phyloP scores from a whole-genome alignment of 495 filamentous ascomycete genomes.

The Neurospora sp. region DNA sequence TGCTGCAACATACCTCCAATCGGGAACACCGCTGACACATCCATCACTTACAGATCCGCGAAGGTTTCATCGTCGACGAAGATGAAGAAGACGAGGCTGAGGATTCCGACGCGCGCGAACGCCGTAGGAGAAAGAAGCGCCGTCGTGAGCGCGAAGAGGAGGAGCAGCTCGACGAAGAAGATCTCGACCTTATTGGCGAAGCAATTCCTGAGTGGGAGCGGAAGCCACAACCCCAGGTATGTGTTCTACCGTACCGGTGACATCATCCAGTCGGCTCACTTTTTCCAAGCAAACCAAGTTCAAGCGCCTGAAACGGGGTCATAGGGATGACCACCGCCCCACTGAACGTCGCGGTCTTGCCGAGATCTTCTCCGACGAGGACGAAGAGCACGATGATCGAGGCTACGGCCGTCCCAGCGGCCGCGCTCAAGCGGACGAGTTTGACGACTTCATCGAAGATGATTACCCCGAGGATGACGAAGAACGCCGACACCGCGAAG shows the following conservation, averaged over 20 bases:
- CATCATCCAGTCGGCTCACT: neutral
- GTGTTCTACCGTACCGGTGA: neutral
- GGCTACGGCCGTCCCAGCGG: conserved; percentile 40
- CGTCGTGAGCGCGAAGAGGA: conserved; percentile 74
- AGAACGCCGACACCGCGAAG: conserved; percentile 60
- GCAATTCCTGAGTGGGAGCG: conserved; percentile 59
- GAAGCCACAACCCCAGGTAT: conserved; percentile 52
- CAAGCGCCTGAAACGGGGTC: conserved; percentile 89
- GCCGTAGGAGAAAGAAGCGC: conserved; percentile 58
- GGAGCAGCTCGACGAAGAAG: conserved; percentile 86
- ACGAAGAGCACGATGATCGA: conserved; percentile 62
- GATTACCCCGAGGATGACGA: conserved; percentile 86
- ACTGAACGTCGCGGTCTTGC: conserved; percentile 61
- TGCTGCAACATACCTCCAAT: neutral
- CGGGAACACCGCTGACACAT: no score
- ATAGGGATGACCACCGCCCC: conserved; percentile 55
- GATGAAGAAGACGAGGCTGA: conserved; percentile 64
- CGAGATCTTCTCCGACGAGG: conserved; percentile 93
- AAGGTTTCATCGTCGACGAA: conserved; percentile 95
- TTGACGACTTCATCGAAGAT: conserved; percentile 95
- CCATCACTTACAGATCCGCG: conserved; percentile 52
- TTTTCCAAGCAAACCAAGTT: conserved; percentile 60
- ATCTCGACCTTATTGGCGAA: conserved; percentile 87
- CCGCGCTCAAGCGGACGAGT: conserved; percentile 63
- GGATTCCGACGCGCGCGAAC: conserved; percentile 52